Evolutionary conservation across 495 filamentous ascomycete species (phyloP).

Genomic region (Durotheca rogersii): DNA sequence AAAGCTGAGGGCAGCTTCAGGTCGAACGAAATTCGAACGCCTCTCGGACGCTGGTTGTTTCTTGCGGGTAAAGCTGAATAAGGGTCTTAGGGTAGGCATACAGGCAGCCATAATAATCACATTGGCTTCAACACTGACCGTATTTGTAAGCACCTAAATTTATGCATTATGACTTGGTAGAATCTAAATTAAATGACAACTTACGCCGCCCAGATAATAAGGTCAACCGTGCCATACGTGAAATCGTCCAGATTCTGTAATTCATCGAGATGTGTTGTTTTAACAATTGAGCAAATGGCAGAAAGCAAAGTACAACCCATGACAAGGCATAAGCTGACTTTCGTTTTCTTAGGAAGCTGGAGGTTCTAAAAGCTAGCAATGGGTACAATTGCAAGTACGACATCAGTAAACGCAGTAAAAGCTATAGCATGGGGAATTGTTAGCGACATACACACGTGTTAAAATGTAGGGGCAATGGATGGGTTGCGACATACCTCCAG

Average conservation of each 20-base stretch:
- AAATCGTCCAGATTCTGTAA: not conserved
- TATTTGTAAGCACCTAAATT: not conserved
- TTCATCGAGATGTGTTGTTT: not conserved
- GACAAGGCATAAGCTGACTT: not conserved
- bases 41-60: not conserved
- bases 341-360: not conserved
- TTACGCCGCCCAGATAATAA: not conserved
- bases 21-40: not conserved
- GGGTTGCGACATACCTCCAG: not conserved
- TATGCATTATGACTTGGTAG: not conserved
- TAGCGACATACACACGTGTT: too few relatives aligned
- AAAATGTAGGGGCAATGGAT: too few relatives aligned
- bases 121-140: not conserved
- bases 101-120: not conserved
- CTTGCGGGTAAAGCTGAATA: not conserved
- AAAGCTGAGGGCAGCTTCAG: not conserved
- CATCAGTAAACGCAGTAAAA: not conserved
- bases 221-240: not conserved
- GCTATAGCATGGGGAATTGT: too few relatives aligned
- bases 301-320: not conserved
- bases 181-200: not conserved
- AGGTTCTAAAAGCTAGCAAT: conserved; percentile 1
- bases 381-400: not conserved
- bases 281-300: not conserved
- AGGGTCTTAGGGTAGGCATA: not conserved